Evolutionary conservation across 2,329 filamentous ascomycete genomes (phyloP), one percentile per base, ranked within the genome.

Genomic region (Microdochium bolleyi): DNA sequence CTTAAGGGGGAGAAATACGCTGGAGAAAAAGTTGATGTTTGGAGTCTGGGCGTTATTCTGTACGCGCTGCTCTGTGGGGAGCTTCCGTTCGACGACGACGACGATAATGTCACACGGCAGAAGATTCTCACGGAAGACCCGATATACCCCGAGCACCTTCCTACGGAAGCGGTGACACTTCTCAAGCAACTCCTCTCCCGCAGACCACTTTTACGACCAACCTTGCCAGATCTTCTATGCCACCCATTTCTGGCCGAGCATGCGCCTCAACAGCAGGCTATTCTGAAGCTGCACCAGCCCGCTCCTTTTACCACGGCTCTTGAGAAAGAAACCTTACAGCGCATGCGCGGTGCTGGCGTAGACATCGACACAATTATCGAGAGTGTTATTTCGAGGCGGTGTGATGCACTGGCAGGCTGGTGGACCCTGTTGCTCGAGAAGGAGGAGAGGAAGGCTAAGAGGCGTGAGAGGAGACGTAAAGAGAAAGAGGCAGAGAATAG

Each of bases 1-100:
- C 78, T 99, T 41, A 96, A 94, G 68, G 94, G 92, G 38, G 94
- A 99, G 69, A 97, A 95, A 69, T 99, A 99, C 66, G 94, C 92
- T 0, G 92, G 91, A 24, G 91, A 96, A 73, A 97, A 96, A 73
- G 92, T 99, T 49, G 94, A 99, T 64, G 91, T 99, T 3, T 99
- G 89, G 89, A 94, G 89, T 63, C 67, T 95, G 58, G 89, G 89
- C 13, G 86, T 95, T 52, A 94, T 95, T 55, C 75, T 94, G 1
- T 94, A 92, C 64, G 89, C 89, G 49, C 73, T 95, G 54, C 73
- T 95, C 24, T 89, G 86, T 56, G 89, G 89, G 52, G 89, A 94
- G 69, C 76, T 99, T 41, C 94, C 94, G 0, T 99, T 95, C 62
- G 94, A 99, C 69, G 94, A 97, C 58, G 94, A 99, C 65, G 88